Base-by-base conservation (phyloP, 2,329 filamentous ascomycete species). In the Xylariomycetidae sp. region DNA sequence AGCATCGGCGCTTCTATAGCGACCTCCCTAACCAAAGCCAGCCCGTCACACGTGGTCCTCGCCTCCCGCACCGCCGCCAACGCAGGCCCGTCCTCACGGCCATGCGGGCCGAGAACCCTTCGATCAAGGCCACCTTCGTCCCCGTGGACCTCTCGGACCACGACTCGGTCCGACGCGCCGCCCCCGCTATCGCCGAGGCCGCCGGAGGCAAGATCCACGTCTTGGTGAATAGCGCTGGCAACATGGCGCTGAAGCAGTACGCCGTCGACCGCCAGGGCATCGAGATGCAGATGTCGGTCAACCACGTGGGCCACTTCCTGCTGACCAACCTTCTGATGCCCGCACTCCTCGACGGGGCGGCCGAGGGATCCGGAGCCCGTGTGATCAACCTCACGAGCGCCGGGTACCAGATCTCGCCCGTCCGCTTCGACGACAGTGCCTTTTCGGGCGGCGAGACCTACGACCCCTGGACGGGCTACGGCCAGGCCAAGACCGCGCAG, bases 221-320 rank as follows among this genome's bases (percentile, higher is more conserved):
- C 2, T 36, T 54, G 2, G 38, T 51, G 17, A 46, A 53, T 30
- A 48, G 41, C 8, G 48, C 45, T 9, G 48, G 45, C 10, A 36
- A 36, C 11, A 51, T 53, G 45, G 47, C 40, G 3, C 31, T 46
- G n/a, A 44, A 46, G 28, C 35, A 49, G 23, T 51, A 48, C 27
- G 46, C 38, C 4, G 28, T 46, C 5, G 49, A 53, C 23, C 51
- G 49, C 28, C 43, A 51, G 23, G 44, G 45, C 2, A 50, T 62
- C 15, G 62, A 66, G 33, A 45, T 49, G 4, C 57, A 69, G 34
- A 59, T 69, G 3, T 67, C 62, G 6, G 60, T 62, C n/a, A 74
- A 74, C 46, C 63, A 73, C 38, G 40, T 74, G 10, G 64, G 66
- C 0, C 65, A 72, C 19, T 71, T 71, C 42, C 46, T 69, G 9